Conservation (phyloP, 2,329 filamentous ascomycete genomes). For the Elsinoe perseae region DNA sequence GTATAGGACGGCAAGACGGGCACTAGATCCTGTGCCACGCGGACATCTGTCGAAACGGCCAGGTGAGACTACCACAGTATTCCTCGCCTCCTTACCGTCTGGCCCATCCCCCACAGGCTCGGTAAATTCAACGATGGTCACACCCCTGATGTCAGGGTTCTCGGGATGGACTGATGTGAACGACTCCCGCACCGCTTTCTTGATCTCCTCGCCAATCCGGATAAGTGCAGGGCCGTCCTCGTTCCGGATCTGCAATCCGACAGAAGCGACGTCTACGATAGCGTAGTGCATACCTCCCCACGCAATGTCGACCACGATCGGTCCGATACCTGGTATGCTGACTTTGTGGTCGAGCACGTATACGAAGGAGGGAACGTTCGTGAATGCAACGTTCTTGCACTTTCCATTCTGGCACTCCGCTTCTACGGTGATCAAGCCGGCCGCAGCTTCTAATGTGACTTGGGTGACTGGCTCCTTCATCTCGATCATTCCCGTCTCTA, state of each 20-base stretch:
- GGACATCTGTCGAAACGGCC: slow-evolving; percentile 42
- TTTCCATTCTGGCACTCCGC: slow-evolving; percentile 39
- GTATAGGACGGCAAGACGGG: slow-evolving; percentile 39
- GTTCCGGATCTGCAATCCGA: slow-evolving; percentile 33
- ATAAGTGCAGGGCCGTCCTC: slow-evolving; percentile 32
- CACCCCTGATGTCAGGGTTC: slow-evolving; percentile 36
- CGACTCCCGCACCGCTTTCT: slow-evolving; percentile 31
- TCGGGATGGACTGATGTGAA: slow-evolving; percentile 38
- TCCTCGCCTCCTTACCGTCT: slow-evolving; percentile 28
- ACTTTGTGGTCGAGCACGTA: slow-evolving; percentile 35
- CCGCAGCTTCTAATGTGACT: slow-evolving; percentile 39
- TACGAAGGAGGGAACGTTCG: slow-evolving; percentile 42
- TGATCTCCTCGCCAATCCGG: slow-evolving; percentile 39
- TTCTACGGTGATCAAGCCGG: slow-evolving; percentile 36
- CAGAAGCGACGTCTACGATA: slow-evolving; percentile 34
- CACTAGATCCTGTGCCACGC: slow-evolving; percentile 41
- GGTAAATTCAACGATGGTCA: slow-evolving; percentile 36
- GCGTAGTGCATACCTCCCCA: slow-evolving; percentile 43
- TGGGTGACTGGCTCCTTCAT: slow-evolving; percentile 40
- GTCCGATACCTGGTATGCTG: slow-evolving; percentile 36
- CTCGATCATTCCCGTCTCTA: slow-evolving; percentile 42
- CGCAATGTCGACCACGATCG: slow-evolving; percentile 37
- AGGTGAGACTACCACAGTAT: slow-evolving; percentile 40
- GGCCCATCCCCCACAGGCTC: slow-evolving; percentile 27
- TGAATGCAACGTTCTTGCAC: slow-evolving; percentile 38